Evolutionary conservation across 495 filamentous ascomycete genomes (phyloP), one percentile per base, ranked within the genome.

Genomic region (Xylaria curta): DNA sequence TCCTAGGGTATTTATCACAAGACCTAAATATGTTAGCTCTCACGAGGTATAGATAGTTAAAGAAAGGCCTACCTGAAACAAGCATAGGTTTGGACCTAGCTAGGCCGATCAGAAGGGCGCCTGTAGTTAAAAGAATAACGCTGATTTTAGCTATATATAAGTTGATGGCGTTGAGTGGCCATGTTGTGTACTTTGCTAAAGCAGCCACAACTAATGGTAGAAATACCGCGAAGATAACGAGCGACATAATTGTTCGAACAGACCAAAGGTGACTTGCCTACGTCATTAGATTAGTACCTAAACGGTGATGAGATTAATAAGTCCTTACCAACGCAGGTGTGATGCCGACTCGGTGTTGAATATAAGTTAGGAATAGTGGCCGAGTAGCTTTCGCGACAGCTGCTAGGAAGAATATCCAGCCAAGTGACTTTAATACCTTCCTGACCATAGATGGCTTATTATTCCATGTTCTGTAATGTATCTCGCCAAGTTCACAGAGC

Each of bases 321-420:
- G 0, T n/a, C 28, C 60, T 44, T 63, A 63, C 60, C 7, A 42
- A 42, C 1, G 26, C n/a, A 4, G 62, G 42, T 3, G 44, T 36
- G 4, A 65, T 4, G 4, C 62, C 62, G 3, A 19, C 44, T 51
- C 62, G 62, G 49, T 65, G 44, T 7, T 49, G 62, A 65, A 65
- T 47, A 33, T 65, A 65, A n/a, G 62, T 65, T n/a, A 65, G 2
- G 44, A 65, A 65, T 31, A 65, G 13, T 10, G 62, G 62, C 13
- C 62, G 62, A 19, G 62, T 65, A 28, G 62, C 62, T 65, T 65
- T 65, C 26, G 62, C 21, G 17, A 33, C 7, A 36, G 62, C 24
- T 17, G 44, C 42, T 0, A 65, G 10, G 4, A 49, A 49, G 42
- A 65, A 65, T 33, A 65, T 46, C 15, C 5, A 33, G 10, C 62